phyloP scores from a whole-genome alignment of 192 early-diverging fungal species.

The Umbelopsis sp. region DNA sequence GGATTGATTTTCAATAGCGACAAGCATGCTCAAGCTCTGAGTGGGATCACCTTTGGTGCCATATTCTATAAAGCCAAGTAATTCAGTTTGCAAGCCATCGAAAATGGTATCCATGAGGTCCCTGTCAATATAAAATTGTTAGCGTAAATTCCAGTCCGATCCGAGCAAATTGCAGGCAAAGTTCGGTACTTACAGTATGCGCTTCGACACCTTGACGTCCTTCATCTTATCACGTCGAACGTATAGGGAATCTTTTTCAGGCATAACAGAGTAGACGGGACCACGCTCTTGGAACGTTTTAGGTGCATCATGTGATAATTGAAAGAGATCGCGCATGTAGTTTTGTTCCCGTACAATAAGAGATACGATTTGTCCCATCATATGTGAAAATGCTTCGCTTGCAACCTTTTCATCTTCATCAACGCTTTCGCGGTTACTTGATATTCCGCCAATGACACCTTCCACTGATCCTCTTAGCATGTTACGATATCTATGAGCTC shows the following conservation, averaged over 20 bases:
- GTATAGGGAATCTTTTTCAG: conserved; percentile 48
- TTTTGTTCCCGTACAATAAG: conserved; percentile 88
- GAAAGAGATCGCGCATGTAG: conserved; percentile 87
- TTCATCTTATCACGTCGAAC: conserved; percentile 56
- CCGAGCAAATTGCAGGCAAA: neutral
- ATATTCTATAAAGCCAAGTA: conserved; percentile 74
- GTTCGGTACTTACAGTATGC: conserved; percentile 59
- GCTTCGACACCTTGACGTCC: conserved; percentile 71
- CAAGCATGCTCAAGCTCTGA: conserved; percentile 84
- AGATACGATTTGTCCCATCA: conserved; percentile 60
- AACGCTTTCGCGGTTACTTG: conserved; percentile 33
- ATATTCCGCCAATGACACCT: conserved; percentile 27
- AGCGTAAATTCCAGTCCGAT: neutral
- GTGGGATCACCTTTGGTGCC: conserved; percentile 73
- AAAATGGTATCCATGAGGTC: conserved; percentile 82
- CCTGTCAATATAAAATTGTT: conserved; percentile 41
- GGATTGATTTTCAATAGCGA: conserved; percentile 67
- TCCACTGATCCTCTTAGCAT: conserved; percentile 32
- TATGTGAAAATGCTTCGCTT: conserved; percentile 56
- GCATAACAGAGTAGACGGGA: conserved; percentile 30
- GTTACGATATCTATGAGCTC: conserved; percentile 25
- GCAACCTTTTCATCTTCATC: conserved; percentile 50
- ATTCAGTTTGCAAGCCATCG: conserved; percentile 68
- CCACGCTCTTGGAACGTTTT: conserved; percentile 50
- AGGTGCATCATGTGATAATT: conserved; percentile 52